These are phyloP conservation scores for Tothia fuscella DNA, from an alignment of 2,329 filamentous ascomycete species.

Conservation along the genomic window DNA sequence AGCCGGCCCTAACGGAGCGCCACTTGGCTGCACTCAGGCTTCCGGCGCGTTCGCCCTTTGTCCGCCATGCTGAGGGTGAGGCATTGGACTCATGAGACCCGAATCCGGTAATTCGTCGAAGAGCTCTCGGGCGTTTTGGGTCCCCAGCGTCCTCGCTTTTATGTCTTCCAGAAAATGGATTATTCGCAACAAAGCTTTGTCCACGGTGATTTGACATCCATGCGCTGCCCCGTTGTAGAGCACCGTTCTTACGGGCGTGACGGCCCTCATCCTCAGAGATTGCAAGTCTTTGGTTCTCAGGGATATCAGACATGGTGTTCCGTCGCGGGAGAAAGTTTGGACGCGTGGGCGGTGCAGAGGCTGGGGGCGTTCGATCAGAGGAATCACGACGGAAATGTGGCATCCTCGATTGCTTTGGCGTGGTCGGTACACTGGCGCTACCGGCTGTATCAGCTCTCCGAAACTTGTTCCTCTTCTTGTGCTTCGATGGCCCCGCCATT, in stretches of 20 bases:
- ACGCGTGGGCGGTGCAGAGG: constrained; percentile 19
- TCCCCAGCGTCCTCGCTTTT: constrained; percentile 22
- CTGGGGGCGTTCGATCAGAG: constrained; percentile 28
- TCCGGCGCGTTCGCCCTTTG: constrained; percentile 33
- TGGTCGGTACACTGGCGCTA: constrained; percentile 54
- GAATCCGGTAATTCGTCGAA: constrained; percentile 36
- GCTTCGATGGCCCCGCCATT: constrained; percentile 23
- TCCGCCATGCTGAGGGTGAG: constrained; percentile 31
- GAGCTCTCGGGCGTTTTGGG: constrained; percentile 26
- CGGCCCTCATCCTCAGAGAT: constrained; percentile 40
- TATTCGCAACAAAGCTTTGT: constrained; percentile 28
- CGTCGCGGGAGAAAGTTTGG: constrained; percentile 42
- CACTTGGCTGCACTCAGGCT: constrained; percentile 61
- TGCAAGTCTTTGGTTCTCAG: constrained; percentile 33
- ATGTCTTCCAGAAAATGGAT: constrained; percentile 12
- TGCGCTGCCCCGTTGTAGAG: constrained; percentile 29
- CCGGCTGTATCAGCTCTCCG: constrained; percentile 37
- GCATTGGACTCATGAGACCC: constrained; percentile 13
- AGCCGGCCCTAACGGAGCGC: constrained; percentile 81
- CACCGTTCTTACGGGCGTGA: constrained; percentile 30
- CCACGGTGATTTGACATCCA: constrained; percentile 30
- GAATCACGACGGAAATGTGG: constrained; percentile 35
- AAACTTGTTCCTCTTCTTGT: constrained; percentile 4
- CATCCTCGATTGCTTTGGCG: constrained; percentile 38
- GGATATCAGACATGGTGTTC: constrained; percentile 37